Percentiles rank a stretch among this genome's conserved stretches.
These are phyloP conservation scores for Phyllosticta capitalensis DNA, from an alignment of 2,329 filamentous ascomycete species.

Conservation along the genomic window DNA sequence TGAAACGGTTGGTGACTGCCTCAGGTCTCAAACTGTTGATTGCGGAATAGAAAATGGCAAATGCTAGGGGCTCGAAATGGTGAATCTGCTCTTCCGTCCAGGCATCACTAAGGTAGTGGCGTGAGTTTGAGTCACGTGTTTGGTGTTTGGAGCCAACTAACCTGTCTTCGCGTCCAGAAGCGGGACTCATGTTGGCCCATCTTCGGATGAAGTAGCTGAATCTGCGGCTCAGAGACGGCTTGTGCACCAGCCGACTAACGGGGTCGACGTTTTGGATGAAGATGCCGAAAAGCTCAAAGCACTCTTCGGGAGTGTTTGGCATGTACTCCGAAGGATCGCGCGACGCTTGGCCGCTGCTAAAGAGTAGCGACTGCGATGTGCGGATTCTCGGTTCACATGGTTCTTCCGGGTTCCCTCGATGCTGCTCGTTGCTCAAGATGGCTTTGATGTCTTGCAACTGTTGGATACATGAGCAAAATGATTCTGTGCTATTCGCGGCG, in stretches of 20 bases:
- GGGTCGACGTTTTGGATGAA: constrained; percentile 9
- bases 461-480: neutral
- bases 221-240: constrained; percentile 4
- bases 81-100: constrained; percentile 8
- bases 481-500: neutral
- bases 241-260: constrained; percentile 9
- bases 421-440: constrained; percentile 5
- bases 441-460: constrained; percentile 11
- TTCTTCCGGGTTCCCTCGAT: neutral
- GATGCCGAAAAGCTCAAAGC: constrained; percentile 3
- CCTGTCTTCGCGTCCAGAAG: constrained; percentile 6
- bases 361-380: constrained; percentile 6
- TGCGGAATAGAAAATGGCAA: constrained; percentile 28
- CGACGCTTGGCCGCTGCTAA: constrained; percentile 6
- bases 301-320: constrained; percentile 4
- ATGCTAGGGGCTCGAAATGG: constrained; percentile 22
- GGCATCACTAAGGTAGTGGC: constrained; percentile 1
- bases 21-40: constrained; percentile 25
- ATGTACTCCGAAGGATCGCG: constrained; percentile 5
- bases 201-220: constrained; percentile 4
- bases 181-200: constrained; percentile 1
- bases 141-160: neutral
- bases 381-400: neutral
- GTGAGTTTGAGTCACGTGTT: neutral
- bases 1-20: constrained; percentile 22